phyloP scores from a whole-genome alignment of 768 basidiomycete genomes.

The Cystobasidiopsis lactophilus region DNA sequence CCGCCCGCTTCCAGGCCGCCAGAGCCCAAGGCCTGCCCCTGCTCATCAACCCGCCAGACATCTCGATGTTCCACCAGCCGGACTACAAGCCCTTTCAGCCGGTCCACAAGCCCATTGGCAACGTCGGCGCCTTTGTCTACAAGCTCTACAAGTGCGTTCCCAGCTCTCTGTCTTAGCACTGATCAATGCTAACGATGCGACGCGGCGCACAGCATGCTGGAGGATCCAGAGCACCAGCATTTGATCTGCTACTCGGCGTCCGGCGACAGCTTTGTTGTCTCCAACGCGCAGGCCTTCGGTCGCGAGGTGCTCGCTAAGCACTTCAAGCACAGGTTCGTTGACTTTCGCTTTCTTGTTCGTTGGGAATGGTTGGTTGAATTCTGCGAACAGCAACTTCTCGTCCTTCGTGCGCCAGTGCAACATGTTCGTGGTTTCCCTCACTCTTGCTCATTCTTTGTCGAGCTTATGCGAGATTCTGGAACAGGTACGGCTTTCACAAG shows the following conservation, averaged over 20 bases:
- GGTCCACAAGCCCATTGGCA: too few species aligned
- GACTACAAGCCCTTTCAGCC: too few species aligned
- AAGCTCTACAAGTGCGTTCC: slow-evolving; percentile 42
- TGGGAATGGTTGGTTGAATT: not conserved
- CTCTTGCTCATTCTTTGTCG: not conserved
- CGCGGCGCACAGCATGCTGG: slow-evolving; percentile 46
- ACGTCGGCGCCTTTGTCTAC: slow-evolving; percentile 37
- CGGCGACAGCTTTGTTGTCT: slow-evolving; percentile 65
- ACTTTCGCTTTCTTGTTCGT: slow-evolving; percentile 3
- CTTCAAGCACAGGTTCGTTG: slow-evolving; percentile 43
- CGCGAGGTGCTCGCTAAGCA: slow-evolving; percentile 62
- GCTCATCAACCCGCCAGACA: too few species aligned
- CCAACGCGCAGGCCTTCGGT: slow-evolving; percentile 67
- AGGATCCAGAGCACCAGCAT: slow-evolving; percentile 51
- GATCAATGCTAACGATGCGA: not conserved
- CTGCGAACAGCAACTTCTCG: slow-evolving; percentile 40
- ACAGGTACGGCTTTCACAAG: slow-evolving; percentile 62
- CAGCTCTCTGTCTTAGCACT: not conserved
- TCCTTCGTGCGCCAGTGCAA: slow-evolving; percentile 86
- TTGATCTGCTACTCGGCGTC: slow-evolving; percentile 67
- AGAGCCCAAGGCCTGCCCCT: too few species aligned
- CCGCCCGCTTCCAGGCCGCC: too few species aligned
- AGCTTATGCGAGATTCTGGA: not conserved
- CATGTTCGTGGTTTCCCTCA: slow-evolving; percentile 55
- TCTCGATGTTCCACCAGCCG: too few species aligned